These are phyloP conservation scores for Zygoascus ofunaensis DNA, from an alignment of 805 yeast species.

Conservation along the genomic window DNA sequence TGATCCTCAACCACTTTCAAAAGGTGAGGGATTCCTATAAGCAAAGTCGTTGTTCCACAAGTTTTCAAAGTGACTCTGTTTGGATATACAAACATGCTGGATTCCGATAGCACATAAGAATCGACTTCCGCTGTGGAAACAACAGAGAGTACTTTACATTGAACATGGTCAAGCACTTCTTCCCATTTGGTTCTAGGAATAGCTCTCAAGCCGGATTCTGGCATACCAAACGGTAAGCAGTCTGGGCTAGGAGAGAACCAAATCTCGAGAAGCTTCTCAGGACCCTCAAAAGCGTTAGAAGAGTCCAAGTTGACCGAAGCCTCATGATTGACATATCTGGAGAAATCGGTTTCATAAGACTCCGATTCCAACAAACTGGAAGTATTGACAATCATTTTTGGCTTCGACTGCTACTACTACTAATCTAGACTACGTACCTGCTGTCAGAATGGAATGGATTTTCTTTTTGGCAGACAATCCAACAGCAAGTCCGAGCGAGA, in stretches of 20 bases:
- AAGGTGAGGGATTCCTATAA: constrained; percentile 62
- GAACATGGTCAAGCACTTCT: constrained; percentile 65
- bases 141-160: constrained; percentile 80
- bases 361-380: background rate
- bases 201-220: constrained; percentile 41
- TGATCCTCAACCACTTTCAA: constrained; percentile 41
- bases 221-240: constrained; percentile 32
- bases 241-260: constrained; percentile 62
- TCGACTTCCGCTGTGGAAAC: constrained; percentile 58
- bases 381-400: constrained; percentile 12
- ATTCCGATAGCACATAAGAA: constrained; percentile 80
- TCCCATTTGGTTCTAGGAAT: constrained; percentile 66
- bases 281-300: constrained; percentile 91
- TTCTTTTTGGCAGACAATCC: no score
- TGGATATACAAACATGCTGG: constrained; percentile 80
- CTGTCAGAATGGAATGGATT: no score
- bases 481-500: no score
- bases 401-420: background rate
- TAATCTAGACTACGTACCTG: background rate
- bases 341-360: constrained; percentile 3
- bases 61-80: constrained; percentile 84
- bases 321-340: constrained; percentile 60
- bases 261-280: constrained; percentile 84
- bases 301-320: constrained; percentile 75
- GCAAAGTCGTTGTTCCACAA: constrained; percentile 91